These are phyloP conservation scores for Paulownia fortunei DNA, from an alignment of 257 asterid species.

Conservation along the genomic window DNA sequence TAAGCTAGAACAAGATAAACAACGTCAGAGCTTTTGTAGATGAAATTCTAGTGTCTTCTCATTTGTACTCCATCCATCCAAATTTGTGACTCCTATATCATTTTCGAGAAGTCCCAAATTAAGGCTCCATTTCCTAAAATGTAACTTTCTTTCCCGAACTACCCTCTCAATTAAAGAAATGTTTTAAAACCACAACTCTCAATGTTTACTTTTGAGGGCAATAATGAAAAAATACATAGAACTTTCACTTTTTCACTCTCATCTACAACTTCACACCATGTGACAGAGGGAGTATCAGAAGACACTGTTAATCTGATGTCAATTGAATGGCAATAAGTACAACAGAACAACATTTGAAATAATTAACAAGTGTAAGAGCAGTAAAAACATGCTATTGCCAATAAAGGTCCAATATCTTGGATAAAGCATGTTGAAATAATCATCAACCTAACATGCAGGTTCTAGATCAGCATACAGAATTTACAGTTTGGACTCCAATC, in stretches of 20 bases:
- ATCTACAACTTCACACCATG: slow-evolving; percentile 6
- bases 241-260: background rate
- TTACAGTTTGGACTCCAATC: background rate
- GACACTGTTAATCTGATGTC: background rate
- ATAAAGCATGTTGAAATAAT: slow-evolving; percentile 12
- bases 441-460: background rate
- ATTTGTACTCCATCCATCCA: slow-evolving; percentile 6
- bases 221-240: background rate
- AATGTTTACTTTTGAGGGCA: background rate
- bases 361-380: background rate
- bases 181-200: background rate
- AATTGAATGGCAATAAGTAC: background rate
- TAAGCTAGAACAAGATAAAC: background rate
- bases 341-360: slow-evolving; percentile 14
- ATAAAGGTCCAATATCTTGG: slow-evolving; percentile 11
- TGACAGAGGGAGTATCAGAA: background rate
- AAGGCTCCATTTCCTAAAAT: slow-evolving; percentile 10
- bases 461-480: background rate
- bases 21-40: background rate
- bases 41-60: background rate
- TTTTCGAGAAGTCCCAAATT: background rate
- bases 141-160: background rate
- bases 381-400: background rate
- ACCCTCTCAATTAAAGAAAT: background rate
- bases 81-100: background rate